Base-by-base conservation (phyloP, 2,329 filamentous ascomycete species). In the Stagonosporopsis rhizophila region DNA sequence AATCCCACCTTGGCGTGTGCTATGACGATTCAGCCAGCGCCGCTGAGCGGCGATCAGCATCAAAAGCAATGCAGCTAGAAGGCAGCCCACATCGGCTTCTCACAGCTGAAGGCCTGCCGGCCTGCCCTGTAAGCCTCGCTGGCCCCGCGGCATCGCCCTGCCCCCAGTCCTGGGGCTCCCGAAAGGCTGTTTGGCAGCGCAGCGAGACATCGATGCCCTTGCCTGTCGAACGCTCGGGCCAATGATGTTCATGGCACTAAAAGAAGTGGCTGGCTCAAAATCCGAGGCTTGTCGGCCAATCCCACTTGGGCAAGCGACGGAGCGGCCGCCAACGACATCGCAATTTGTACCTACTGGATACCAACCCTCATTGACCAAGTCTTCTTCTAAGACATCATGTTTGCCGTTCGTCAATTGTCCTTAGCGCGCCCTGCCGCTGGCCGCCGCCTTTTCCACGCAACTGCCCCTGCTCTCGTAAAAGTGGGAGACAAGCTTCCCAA, bases 401-500 rank as follows among this genome's bases (percentile, higher is more conserved):
- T 68, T 40, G 53, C 58, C 51, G 53, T 55, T 64, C 61, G 70
- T 53, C 63, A 72, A 69, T 64, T 68, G 38, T 53, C 52, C 22
- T 60, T 68, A 44, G 58, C 50, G 32, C 65, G 64, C 37, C 42
- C 66, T 30, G 44, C 58, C 44, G 62, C 65, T 47, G 56, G 61
- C 55, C 65, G 62, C 48, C 67, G 66, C 59, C 63, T 69, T 15
- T 93, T 93, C 81, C 89, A 91, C 80, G 80, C 82, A 61, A 86
- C 88, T 32, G 77, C 84, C 42, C 82, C 82, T 44, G 81, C 81
- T 39, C 80, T 85, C 64, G 89, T 98, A 74, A 85, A 89, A 69
- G 87, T 87, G 58, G 93, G 93, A 71, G 92, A 97, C 76, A 79
- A 83, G 65, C 82, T 98, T 52, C 95, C 94, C 40, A 80, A 87